Conservation (phyloP, 2,329 filamentous ascomycete genomes). For the Stromatinia cepivora region DNA sequence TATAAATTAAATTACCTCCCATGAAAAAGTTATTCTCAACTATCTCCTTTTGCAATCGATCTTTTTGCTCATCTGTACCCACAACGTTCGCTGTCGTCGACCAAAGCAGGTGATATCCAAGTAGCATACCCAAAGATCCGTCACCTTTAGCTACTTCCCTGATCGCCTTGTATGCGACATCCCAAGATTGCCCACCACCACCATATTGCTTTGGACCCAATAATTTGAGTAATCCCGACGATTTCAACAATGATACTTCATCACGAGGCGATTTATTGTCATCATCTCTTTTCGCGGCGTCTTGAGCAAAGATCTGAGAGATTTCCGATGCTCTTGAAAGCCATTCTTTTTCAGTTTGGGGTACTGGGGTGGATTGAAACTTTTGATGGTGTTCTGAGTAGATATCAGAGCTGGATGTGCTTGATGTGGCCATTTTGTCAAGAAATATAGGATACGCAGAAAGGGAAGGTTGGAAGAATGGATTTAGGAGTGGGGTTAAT, state of each 20-base stretch:
- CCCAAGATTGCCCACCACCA: slow-evolving; percentile 54
- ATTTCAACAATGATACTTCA: slow-evolving; percentile 53
- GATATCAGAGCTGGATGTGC: background rate
- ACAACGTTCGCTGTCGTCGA: slow-evolving; percentile 61
- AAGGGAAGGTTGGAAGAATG: background rate
- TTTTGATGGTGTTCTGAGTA: slow-evolving; percentile 8
- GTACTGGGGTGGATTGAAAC: slow-evolving; percentile 6
- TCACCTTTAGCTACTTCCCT: slow-evolving; percentile 64
- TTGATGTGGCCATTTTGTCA: background rate
- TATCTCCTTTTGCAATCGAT: slow-evolving; percentile 57
- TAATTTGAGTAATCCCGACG: slow-evolving; percentile 51
- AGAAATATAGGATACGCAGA: background rate
- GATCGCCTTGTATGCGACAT: slow-evolving; percentile 58
- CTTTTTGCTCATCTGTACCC: slow-evolving; percentile 59
- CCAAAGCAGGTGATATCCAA: slow-evolving; percentile 67
- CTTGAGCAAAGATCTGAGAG: background rate
- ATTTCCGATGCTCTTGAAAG: slow-evolving; percentile 10
- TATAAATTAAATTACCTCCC: slow-evolving; percentile 47
- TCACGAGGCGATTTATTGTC: slow-evolving; percentile 54
- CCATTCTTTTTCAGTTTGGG: slow-evolving; percentile 17
- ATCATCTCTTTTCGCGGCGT: slow-evolving; percentile 44
- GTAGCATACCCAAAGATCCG: slow-evolving; percentile 65
- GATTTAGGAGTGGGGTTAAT: background rate
- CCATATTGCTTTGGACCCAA: slow-evolving; percentile 53
- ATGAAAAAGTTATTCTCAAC: slow-evolving; percentile 65